Percentiles rank a stretch among this genome's conserved stretches.
phyloP scores from a whole-genome alignment of 2,329 filamentous ascomycete species.

The Cladophialophora psammophila region DNA sequence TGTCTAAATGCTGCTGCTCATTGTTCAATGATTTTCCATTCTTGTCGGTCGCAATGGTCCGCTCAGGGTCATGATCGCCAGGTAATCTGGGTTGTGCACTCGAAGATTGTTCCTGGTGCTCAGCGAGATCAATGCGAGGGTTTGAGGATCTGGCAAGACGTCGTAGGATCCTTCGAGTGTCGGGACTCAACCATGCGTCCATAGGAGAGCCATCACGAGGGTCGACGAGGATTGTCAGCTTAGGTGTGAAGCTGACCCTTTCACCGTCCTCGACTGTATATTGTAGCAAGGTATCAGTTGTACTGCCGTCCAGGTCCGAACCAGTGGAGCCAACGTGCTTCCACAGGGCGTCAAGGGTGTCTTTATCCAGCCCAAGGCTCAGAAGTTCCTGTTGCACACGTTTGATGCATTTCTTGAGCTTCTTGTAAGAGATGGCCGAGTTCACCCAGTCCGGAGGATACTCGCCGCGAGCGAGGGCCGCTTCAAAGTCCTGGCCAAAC shows the following conservation, averaged over 20 bases:
- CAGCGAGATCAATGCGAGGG: conserved; percentile 1
- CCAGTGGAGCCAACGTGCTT: conserved; percentile 55
- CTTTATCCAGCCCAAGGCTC: conserved; percentile 73
- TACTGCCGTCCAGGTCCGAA: conserved; percentile 40
- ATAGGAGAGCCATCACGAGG: conserved; percentile 71
- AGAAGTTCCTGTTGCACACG: conserved; percentile 75
- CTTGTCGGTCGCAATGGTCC: neutral
- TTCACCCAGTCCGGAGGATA: conserved; percentile 76
- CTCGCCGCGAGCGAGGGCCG: conserved; percentile 72
- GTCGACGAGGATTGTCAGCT: conserved; percentile 73
- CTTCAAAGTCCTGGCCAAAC: conserved; percentile 80
- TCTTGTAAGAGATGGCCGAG: conserved; percentile 80
- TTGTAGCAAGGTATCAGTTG: conserved; percentile 50
- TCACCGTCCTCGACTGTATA: conserved; percentile 62
- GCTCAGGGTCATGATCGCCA: neutral
- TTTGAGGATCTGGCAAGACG: conserved; percentile 59
- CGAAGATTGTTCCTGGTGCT: conserved; percentile 9
- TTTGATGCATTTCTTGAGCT: conserved; percentile 89
- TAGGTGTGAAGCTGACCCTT: conserved; percentile 64
- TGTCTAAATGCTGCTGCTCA: conserved; percentile 44
- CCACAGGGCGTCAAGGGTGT: conserved; percentile 72
- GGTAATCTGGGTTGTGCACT: conserved; percentile 3
- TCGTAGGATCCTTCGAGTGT: conserved; percentile 70
- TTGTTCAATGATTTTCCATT: conserved; percentile 11
- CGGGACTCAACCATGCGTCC: conserved; percentile 71